Base-by-base conservation (phyloP, 2,329 filamentous ascomycete species). In the Chrysoporthe puriensis region DNA sequence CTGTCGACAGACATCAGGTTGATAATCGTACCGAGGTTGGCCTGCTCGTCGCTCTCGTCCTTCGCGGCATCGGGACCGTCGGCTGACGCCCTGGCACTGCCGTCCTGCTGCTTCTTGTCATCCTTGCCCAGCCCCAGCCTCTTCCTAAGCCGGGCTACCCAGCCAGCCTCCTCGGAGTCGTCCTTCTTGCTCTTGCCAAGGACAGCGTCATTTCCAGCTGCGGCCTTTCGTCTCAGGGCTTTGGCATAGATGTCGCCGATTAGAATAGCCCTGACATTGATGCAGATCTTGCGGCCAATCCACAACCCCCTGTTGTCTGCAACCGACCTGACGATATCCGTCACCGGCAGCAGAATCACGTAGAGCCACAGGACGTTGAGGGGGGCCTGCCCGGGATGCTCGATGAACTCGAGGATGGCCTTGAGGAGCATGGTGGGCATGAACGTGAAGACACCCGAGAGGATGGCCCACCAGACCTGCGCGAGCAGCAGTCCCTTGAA, bases 1-100 rank as follows among this genome's bases (percentile, higher is more conserved):
- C 95, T 97, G 82, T 99, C 96, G 52, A 99, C 96, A 13, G 96
- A 96, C 96, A 99, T 99, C 72, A 99, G 84, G 78, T 98, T 99
- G 82, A 99, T 99, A 75, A 99, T 97, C n/a, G 96, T 97, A 70
- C 96, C 96, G 62, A 96, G 86, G 70, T 96, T 97, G 50, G 94
- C 95, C 80, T 97, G 93, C 67, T 91, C 86, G 70, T 93, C 90
- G 21, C 81, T 75, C 2, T 73, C 73, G 63, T 81, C 77, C 64
- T 77, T 77, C 9, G 52, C 42, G n/a, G 52, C 26, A 50, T 26
- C 56, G n/a, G 44, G 32, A 1, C 44, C 36, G 48, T 40, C 66
- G n/a, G 50, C 43, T 8, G 57, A 34, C 36, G 52, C 8, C 2
- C 76, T 72, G 11, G 72, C 58, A 32, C 72, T 60, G 60, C 78